A percentile compares a stretch with the other conserved stretches of the same genome.
Conservation (phyloP, 169 alveolate genomes). For the Ichthyophthirius multifiliis region DNA sequence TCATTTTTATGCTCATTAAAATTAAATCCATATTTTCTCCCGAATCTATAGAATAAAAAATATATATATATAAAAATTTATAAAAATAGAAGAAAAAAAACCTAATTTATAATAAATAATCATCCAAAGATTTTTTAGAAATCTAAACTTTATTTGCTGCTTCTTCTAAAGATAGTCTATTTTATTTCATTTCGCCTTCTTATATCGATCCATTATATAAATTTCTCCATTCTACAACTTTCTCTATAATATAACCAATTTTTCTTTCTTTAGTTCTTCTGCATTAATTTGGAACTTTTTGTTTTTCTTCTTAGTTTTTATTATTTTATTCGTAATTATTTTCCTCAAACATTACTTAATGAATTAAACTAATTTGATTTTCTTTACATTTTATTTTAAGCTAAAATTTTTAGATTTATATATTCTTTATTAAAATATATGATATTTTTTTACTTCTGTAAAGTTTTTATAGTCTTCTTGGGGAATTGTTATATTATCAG, state of each 20-base stretch:
- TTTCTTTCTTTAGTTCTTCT: conserved; percentile 85
- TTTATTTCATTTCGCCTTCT: neutral
- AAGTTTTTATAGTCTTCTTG: neutral
- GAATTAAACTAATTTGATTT: conserved; percentile 11
- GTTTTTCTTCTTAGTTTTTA: neutral
- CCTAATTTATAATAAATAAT: conserved; percentile 76
- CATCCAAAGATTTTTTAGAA: conserved; percentile 79
- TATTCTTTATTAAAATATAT: neutral
- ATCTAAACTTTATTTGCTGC: conserved; percentile 78
- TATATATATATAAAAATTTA: conserved; percentile 15
- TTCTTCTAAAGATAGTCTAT: conserved; percentile 69
- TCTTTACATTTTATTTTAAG: conserved; percentile 25
- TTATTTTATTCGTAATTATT: conserved; percentile 10
- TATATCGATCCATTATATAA: conserved; percentile 71
- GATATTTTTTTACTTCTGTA: neutral
- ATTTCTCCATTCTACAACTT: conserved; percentile 78
- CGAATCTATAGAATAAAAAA: conserved; percentile 40
- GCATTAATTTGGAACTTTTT: conserved; percentile 28
- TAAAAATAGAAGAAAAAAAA: neutral
- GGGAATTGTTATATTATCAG: conserved; percentile 17
- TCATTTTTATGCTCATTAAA: conserved; percentile 85
- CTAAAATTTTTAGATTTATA: neutral
- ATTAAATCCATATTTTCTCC: conserved; percentile 77
- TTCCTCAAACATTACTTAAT: conserved; percentile 32
- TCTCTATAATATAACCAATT: conserved; percentile 79